Evolutionary conservation across 1,139 yeast species (phyloP), one percentile per base, ranked within the genome.

Genomic region (Taphrina pruni): DNA sequence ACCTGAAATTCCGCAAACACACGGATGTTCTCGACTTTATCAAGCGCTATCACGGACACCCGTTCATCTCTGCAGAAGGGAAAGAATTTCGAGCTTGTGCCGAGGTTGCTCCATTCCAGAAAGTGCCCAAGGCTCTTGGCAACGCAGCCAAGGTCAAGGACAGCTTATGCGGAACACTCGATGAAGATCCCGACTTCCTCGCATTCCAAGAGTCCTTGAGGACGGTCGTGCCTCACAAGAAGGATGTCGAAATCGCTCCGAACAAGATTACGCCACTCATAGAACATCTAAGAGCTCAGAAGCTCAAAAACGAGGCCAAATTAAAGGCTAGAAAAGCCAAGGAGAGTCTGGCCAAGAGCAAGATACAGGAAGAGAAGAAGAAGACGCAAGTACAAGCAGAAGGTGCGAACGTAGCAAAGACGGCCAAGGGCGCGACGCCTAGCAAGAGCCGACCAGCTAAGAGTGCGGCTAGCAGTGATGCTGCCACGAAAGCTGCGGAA

Each of bases 101-200:
- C 38, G 75, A 73, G 46, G 66, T 72, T 45, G 74, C 75, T 11
- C 75, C 75, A 8, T 70, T 60, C 48, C 71, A 72, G 9, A 70
- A 70, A 50, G 45, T 65, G 9, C 73, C 74, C n/a, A 70, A 38
- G 12, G 41, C 26, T n/a, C 43, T 45, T 38, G 36, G 45, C 12
- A 51, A 36, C 17, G 36, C 51, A 2, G 38, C 58, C 21, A 43
- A 52, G 38, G 41, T 58, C 32, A 57, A 65, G 56, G 69, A 65
- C 46, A 36, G 20, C 32, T 62, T 57, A 45, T 26, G 45, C 5
- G 39, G 48, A 8, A 57, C 64, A 1, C 20, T 48, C 20, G 58
- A 38, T 20, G 35, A 48, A 9, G 74, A 72, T 43, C 72, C 73
- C 11, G 73, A 70, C 11, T 72, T 56, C 62, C 54, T 70, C 14